Base-by-base conservation (phyloP, 2,329 filamentous ascomycete species). In the Paraphaeosphaeria sporulosa region DNA sequence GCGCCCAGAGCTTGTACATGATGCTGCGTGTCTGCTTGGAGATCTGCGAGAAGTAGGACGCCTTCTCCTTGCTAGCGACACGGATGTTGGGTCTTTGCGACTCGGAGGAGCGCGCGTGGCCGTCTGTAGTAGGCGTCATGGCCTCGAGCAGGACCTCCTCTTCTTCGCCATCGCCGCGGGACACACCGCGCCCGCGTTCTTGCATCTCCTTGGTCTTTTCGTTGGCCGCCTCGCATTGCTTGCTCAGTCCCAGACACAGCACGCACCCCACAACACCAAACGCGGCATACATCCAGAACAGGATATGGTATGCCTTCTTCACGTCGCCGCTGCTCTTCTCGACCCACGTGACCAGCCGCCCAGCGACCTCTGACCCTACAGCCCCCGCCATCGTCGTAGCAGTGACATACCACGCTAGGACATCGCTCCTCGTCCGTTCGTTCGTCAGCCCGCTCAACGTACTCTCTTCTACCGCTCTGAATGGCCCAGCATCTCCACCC, bases 1-100 rank as follows among this genome's bases (percentile, higher is more conserved):
- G 81, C 60, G 89, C 84, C 86, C 88, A 90, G 3, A 90, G 78
- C 53, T 86, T 86, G 73, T 85, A 86, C 83, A 90, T 88, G 68
- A 87, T 81, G 1, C 79, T 81, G 13, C 84, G 81, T 0, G 88
- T 89, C 15, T 83, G 76, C 1, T 76, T 72, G 0, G 88, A 90
- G 54, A 90, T 89, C 61, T 86, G 75, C 38, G 69, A 69, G 43
- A 90, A 76, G 57, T 73, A 75, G 36, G 66, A 66, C 52, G 66
- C 64, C 74, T 81, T 64, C 74, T 76, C 56, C 44, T 58, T 58
- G 34, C 15, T 10, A 2, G 54, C 15, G 4, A 49, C 43, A 19
- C 54, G 27, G 12, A 47, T 38, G 25, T 23, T 44, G 2, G 27
- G 34, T 9, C 38, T 15, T 44, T 57, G 32, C 48, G 19, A 34